Conservation (phyloP, 192 early-diverging fungal species). For the Linnemannia schmuckeri region DNA sequence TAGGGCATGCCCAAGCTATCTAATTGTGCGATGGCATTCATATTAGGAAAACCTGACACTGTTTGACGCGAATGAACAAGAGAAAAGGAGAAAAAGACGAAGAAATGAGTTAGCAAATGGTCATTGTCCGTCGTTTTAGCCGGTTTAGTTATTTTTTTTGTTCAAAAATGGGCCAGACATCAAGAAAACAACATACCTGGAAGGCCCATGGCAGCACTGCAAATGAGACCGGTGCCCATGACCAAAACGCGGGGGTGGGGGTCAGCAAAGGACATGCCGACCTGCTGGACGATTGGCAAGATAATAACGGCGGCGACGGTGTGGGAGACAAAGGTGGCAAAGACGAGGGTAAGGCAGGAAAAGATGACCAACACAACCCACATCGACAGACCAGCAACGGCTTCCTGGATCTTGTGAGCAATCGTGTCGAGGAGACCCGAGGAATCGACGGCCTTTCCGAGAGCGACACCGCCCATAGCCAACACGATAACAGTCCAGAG, state of each 20-base stretch:
- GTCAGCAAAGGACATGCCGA: slow-evolving; percentile 68
- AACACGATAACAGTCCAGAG: slow-evolving; percentile 66
- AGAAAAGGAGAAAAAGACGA: not conserved
- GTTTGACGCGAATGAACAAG: not conserved
- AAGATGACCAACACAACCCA: slow-evolving; percentile 70
- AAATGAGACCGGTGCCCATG: slow-evolving; percentile 70
- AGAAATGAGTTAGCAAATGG: not conserved
- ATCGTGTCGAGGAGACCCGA: slow-evolving; percentile 72
- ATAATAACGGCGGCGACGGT: slow-evolving; percentile 83
- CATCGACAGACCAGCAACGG: slow-evolving; percentile 59
- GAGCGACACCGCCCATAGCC: slow-evolving; percentile 79
- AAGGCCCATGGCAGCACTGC: slow-evolving; percentile 77
- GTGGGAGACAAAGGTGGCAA: slow-evolving; percentile 80
- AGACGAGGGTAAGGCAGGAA: slow-evolving; percentile 71
- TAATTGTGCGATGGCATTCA: slow-evolving; percentile 77
- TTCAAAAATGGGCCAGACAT: no score
- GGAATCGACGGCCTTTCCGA: slow-evolving; percentile 78
- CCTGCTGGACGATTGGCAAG: slow-evolving; percentile 71
- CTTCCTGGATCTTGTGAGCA: slow-evolving; percentile 65
- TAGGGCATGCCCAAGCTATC: slow-evolving; percentile 74
- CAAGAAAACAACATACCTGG: slow-evolving; percentile 35
- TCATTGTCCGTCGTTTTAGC: not conserved
- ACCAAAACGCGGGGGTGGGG: slow-evolving; percentile 75
- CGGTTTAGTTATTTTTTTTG: not conserved
- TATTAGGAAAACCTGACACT: slow-evolving; percentile 80